A percentile compares a stretch with the other conserved stretches of the same genome.
phyloP scores from a whole-genome alignment of 1,284 basidiomycete genomes.

The Volvariella surrecta region DNA sequence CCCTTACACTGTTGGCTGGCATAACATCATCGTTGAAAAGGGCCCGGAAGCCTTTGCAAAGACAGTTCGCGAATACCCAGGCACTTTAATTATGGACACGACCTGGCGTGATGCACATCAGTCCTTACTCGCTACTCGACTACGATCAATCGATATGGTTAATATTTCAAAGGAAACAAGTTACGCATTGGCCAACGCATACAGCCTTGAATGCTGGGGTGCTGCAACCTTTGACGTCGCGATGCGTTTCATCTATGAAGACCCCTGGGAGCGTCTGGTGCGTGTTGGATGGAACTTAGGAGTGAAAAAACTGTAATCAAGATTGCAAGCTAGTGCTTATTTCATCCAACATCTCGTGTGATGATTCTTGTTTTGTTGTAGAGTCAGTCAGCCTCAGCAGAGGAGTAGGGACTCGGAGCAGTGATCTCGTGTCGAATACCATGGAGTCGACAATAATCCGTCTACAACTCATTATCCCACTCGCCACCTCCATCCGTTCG shows the following conservation, averaged over 20 bases:
- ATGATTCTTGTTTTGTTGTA: no score
- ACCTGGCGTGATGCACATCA: conserved; percentile 99
- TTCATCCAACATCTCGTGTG: no score
- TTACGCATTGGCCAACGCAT: conserved; percentile 92
- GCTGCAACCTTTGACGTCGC: conserved; percentile 99
- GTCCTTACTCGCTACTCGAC: conserved; percentile 91
- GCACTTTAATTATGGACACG: conserved; percentile 95
- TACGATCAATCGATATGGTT: conserved; percentile 96
- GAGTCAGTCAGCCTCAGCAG: no score
- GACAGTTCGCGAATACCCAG: conserved; percentile 94
- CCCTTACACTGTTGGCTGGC: conserved; percentile 90
- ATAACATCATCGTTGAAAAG: conserved; percentile 97
- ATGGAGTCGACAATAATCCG: no score
- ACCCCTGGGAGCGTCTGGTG: conserved; percentile 97
- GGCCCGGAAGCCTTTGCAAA: conserved; percentile 99
- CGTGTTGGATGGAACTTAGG: conserved; percentile 17
- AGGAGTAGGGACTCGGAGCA: no score
- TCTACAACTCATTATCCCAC: no score
- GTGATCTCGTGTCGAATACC: no score
- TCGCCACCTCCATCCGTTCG: no score
- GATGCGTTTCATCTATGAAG: conserved; percentile 99
- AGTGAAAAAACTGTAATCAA: background rate
- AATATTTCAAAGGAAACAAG: conserved; percentile 99
- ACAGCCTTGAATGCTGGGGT: conserved; percentile 98
- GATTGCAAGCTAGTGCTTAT: no score